Conservation (phyloP, 177 flowering plant genomes). For the Vitis hybrid region DNA sequence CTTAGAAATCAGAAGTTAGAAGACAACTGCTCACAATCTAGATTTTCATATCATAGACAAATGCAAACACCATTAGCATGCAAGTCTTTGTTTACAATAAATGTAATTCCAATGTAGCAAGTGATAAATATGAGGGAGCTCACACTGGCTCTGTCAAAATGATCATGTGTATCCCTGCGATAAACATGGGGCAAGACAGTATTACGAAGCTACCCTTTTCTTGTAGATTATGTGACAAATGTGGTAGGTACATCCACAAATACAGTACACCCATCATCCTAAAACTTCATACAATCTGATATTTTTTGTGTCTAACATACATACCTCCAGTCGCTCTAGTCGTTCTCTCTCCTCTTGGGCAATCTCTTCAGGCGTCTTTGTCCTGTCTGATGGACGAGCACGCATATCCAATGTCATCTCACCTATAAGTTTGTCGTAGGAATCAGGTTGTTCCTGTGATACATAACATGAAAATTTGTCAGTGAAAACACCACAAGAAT, state of each 20-base stretch:
- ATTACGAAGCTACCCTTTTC: neutral
- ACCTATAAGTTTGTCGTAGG: slow-evolving; percentile 67
- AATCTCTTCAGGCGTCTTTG: slow-evolving; percentile 87
- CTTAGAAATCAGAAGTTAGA: no score
- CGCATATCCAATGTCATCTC: slow-evolving; percentile 77
- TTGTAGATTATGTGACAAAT: neutral
- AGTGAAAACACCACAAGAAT: no score
- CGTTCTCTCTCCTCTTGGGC: slow-evolving; percentile 90
- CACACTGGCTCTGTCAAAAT: no score
- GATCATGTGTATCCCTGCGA: no score
- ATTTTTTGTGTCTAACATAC: neutral
- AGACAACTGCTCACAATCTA: no score
- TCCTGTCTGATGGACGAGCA: slow-evolving; percentile 85
- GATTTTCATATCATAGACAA: no score
- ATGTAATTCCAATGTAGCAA: no score
- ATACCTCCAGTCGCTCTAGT: slow-evolving; percentile 82
- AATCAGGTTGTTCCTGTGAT: slow-evolving; percentile 68
- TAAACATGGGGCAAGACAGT: no score
- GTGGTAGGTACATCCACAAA: slow-evolving; percentile 1
- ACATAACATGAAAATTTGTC: no score
- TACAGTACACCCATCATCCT: neutral
- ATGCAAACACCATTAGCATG: no score
- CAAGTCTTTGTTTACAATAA: no score
- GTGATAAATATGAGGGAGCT: no score
- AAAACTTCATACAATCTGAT: neutral